Conservation (phyloP, 495 filamentous ascomycete genomes). For the Aspergillus sclerotiicarbonarius region DNA sequence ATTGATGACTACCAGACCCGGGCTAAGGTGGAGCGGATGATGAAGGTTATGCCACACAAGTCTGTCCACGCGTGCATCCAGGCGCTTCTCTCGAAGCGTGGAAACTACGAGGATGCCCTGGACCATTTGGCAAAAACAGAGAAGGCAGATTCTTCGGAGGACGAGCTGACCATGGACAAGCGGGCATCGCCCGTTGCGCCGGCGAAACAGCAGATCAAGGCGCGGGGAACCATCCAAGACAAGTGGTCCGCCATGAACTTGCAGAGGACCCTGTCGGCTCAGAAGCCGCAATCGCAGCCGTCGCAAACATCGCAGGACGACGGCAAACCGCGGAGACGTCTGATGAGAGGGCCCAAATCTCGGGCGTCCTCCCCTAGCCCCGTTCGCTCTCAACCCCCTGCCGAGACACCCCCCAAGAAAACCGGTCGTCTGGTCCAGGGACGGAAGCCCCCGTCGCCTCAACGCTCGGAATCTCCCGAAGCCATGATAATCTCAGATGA, state of each 20-base stretch:
- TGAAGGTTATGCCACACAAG: constrained; percentile 49
- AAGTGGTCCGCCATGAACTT: constrained; percentile 55
- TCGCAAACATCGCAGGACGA: constrained; percentile 25
- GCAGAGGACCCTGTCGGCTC: constrained; percentile 18
- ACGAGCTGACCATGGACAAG: constrained; percentile 33
- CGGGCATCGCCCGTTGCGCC: constrained; percentile 18
- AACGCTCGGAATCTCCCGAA: constrained; percentile 40
- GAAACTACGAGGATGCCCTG: constrained; percentile 61
- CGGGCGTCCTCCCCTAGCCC: constrained; percentile 27
- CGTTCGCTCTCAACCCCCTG: constrained; percentile 24
- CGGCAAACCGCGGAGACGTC: constrained; percentile 34
- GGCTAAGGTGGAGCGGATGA: constrained; percentile 56
- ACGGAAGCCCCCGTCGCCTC: constrained; percentile 47
- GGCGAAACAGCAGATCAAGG: constrained; percentile 61
- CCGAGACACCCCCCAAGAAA: constrained; percentile 35
- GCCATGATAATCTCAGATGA: constrained; percentile 51
- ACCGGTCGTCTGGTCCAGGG: constrained; percentile 57
- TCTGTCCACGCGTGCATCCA: constrained; percentile 50
- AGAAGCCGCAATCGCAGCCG: constrained; percentile 14
- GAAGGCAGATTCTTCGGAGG: constrained; percentile 32
- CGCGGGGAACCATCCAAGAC: constrained; percentile 57
- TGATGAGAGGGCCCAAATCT: constrained; percentile 40
- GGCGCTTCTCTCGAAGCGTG: constrained; percentile 50
- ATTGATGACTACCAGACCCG: constrained; percentile 53
- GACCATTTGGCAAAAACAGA: constrained; percentile 41